These are phyloP conservation scores for Sporisorium sorghi DNA, from an alignment of 1,284 basidiomycete species.

Conservation along the genomic window DNA sequence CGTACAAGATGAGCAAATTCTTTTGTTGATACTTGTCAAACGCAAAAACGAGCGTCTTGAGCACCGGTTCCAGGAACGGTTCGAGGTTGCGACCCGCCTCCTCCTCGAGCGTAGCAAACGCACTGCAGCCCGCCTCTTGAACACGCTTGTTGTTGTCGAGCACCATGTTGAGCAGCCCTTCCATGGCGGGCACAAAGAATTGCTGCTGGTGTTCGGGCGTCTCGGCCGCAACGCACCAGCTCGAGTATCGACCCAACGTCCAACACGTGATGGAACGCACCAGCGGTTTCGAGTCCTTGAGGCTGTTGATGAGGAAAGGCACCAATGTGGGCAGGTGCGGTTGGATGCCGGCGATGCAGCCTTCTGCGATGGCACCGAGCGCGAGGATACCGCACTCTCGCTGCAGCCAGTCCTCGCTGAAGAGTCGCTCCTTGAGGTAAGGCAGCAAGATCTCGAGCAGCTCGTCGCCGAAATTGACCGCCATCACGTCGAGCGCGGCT, in stretches of 20 bases:
- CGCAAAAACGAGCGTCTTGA: slow-evolving; percentile 92
- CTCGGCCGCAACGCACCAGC: slow-evolving; percentile 86
- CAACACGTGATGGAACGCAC: slow-evolving; percentile 99
- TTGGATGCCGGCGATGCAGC: slow-evolving; percentile 94
- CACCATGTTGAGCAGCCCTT: slow-evolving; percentile 98
- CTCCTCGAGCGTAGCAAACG: slow-evolving; percentile 98
- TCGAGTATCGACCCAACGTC: slow-evolving; percentile 98
- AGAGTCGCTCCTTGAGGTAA: slow-evolving; percentile 91
- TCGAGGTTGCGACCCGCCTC: slow-evolving; percentile 90
- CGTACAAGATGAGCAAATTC: slow-evolving; percentile 97
- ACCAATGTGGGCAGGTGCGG: slow-evolving; percentile 92
- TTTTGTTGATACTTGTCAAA: slow-evolving; percentile 99
- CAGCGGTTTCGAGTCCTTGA: slow-evolving; percentile 94
- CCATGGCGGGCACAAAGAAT: slow-evolving; percentile 96
- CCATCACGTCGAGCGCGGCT: slow-evolving; percentile 95
- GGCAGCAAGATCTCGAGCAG: slow-evolving; percentile 88
- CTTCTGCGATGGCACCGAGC: slow-evolving; percentile 97
- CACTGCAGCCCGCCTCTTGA: slow-evolving; percentile 98
- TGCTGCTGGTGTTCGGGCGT: slow-evolving; percentile 85
- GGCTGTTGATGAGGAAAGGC: slow-evolving; percentile 88
- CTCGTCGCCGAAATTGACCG: slow-evolving; percentile 88
- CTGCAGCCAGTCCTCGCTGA: slow-evolving; percentile 92
- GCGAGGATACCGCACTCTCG: slow-evolving; percentile 96
- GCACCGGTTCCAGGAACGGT: slow-evolving; percentile 92
- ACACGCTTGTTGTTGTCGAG: slow-evolving; percentile 99